These are phyloP conservation scores for Afroboletus lepidellus DNA, from an alignment of 1,284 basidiomycete species.

Conservation along the genomic window DNA sequence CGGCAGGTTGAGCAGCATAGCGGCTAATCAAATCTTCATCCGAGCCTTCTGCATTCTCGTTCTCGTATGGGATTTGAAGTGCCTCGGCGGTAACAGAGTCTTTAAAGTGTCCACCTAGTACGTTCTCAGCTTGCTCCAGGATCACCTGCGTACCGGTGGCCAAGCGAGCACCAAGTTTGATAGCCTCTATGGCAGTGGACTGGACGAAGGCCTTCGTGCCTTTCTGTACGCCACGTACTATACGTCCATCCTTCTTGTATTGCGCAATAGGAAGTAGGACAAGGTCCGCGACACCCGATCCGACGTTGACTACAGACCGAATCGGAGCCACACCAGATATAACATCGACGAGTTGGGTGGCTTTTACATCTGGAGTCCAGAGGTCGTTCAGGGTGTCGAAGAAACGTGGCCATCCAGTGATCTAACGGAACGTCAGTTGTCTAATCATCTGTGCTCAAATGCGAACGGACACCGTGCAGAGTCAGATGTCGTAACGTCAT, in stretches of 20 bases:
- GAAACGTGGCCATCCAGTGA: conserved; percentile 86
- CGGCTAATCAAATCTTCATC: conserved; percentile 69
- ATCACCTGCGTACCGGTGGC: conserved; percentile 98
- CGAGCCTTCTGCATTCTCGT: conserved; percentile 36
- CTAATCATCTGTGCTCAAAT: neutral
- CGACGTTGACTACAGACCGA: conserved; percentile 93
- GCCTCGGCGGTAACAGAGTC: conserved; percentile 66
- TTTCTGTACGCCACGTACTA: conserved; percentile 91
- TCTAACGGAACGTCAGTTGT: conserved; percentile 43
- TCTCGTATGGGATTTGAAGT: conserved; percentile 46
- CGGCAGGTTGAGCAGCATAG: conserved; percentile 87
- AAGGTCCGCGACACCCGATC: conserved; percentile 93
- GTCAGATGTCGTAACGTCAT: conserved; percentile 96
- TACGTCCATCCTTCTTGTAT: conserved; percentile 94
- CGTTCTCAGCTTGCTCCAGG: conserved; percentile 91
- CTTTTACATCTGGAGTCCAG: conserved; percentile 99
- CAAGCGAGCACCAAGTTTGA: conserved; percentile 91
- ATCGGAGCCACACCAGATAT: conserved; percentile 97
- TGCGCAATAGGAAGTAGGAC: conserved; percentile 95
- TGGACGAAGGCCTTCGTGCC: conserved; percentile 91
- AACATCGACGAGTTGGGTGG: conserved; percentile 95
- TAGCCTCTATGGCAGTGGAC: conserved; percentile 91
- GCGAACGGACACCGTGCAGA: conserved; percentile 74
- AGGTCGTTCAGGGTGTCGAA: conserved; percentile 93
- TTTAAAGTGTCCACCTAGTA: conserved; percentile 79